Conservation (phyloP, 2,329 filamentous ascomycete genomes). For the Massarina eburnea region DNA sequence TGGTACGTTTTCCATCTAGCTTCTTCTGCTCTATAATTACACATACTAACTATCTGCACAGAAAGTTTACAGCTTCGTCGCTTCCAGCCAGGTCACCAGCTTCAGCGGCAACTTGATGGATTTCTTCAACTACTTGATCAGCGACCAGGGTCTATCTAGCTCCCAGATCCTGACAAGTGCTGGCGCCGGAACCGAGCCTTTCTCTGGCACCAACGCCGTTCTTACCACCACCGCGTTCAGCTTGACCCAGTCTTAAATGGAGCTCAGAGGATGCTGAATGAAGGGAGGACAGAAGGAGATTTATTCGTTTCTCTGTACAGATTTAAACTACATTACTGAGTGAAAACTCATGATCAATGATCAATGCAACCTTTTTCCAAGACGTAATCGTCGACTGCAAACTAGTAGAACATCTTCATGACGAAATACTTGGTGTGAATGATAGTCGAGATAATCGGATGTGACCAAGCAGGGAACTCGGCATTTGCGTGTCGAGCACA, state of each 20-base stretch:
- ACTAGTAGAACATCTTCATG: constrained; percentile 3
- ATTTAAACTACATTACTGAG: no score
- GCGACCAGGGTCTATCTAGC: constrained; percentile 50
- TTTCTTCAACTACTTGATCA: constrained; percentile 60
- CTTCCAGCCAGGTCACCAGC: constrained; percentile 48
- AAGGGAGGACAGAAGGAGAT: background rate
- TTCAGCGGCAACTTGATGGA: constrained; percentile 60
- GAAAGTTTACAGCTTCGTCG: constrained; percentile 64
- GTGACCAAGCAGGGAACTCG: constrained; percentile 17
- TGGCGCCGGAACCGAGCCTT: constrained; percentile 60
- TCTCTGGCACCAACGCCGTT: constrained; percentile 52
- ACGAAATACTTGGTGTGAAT: constrained; percentile 21
- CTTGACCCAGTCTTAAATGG: constrained; percentile 26
- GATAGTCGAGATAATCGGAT: constrained; percentile 13
- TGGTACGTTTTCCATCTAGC: constrained; percentile 17
- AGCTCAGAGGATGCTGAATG: background rate
- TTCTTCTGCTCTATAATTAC: background rate
- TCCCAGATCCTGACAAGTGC: constrained; percentile 58
- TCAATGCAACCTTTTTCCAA: no score
- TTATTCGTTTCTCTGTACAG: background rate
- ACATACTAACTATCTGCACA: background rate
- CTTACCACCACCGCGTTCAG: constrained; percentile 47
- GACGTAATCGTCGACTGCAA: no score
- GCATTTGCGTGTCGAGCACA: constrained; percentile 16
- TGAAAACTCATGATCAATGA: no score